Evolutionary conservation across 495 filamentous ascomycete species (phyloP), one percentile per base, ranked within the genome.

Genomic region (Darksidea phi): DNA sequence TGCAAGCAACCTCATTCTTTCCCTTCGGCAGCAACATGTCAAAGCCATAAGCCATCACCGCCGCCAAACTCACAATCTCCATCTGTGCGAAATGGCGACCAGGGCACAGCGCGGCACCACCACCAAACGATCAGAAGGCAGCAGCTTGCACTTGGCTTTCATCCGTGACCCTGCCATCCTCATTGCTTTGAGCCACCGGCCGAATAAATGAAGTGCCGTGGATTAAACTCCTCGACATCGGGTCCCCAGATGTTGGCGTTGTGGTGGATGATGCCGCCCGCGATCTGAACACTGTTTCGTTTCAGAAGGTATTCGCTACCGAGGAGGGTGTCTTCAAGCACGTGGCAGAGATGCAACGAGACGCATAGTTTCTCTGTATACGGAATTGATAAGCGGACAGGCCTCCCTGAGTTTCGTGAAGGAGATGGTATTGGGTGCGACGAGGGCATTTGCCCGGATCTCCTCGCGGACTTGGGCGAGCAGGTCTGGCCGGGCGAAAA

Each of bases 51-150:
- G 77, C 61, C 17, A 80, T 54, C 63, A 73, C 71, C 8, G 74
- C 71, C 8, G 70, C 69, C 36, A 78, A 18, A 1, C 63, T 67
- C 28, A 79, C 15, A 34, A 80, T 75, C 60, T 78, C 77, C 18
- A 69, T 68, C 10, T 64, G 72, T 1, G 77, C 78, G 68, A 80
- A 81, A 63, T 80, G 74, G 11, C 78, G 65, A 7, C 79, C 78
- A 15, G 78, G 77, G 62, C 78, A 82, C 32, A 79, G 68, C 7
- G 65, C 66, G 0, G 71, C 71, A 20, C 78, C 76, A 1, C 75
- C 61, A 11, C 79, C 79, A 61, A 81, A 81, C 0, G 68, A 54
- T 47, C 76, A 54, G 51, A 77, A 77, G 5, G 66, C 66, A 1
- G 66, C 61, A 5, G 61, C 36, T 36, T 63, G 61, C 5, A 66